Evolutionary conservation across 768 basidiomycete genomes (phyloP).

Genomic region (Tylopilus vinaceipallidus): DNA sequence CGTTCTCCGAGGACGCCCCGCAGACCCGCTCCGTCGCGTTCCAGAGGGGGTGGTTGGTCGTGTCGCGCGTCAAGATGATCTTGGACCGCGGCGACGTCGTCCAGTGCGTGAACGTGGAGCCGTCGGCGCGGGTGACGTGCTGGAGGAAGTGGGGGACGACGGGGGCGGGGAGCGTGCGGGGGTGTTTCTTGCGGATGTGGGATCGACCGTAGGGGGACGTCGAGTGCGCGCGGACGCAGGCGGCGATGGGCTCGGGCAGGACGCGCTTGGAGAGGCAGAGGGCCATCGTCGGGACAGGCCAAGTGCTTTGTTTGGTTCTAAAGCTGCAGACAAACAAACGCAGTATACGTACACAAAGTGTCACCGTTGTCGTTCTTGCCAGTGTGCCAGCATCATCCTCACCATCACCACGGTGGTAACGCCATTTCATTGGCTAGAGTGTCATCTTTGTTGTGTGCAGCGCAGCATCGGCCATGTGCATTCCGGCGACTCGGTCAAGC

Average conservation of each 20-base stretch:
- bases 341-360: no score
- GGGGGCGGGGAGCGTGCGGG: slow-evolving; percentile 72
- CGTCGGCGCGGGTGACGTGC: slow-evolving; percentile 82
- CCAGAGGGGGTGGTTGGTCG: slow-evolving; percentile 88
- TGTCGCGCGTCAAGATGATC: slow-evolving; percentile 79
- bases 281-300: slow-evolving; percentile 9
- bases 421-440: no score
- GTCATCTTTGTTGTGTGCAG: no score
- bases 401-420: no score
- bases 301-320: slow-evolving; percentile 15
- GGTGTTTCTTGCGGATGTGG: slow-evolving; percentile 74
- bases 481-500: no score
- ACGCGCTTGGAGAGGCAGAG: slow-evolving; percentile 14
- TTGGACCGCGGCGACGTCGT: slow-evolving; percentile 82
- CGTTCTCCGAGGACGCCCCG: slow-evolving; percentile 43
- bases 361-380: no score
- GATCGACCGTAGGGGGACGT: slow-evolving; percentile 81
- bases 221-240: slow-evolving; percentile 47
- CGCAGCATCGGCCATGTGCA: no score
- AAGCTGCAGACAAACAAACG: slow-evolving; percentile 23
- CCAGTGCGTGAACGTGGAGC: slow-evolving; percentile 84
- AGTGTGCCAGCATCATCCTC: no score
- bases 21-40: slow-evolving; percentile 59
- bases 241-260: slow-evolving; percentile 5
- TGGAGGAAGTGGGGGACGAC: slow-evolving; percentile 86